Evolutionary conservation across 495 filamentous ascomycete species (phyloP).

Genomic region (Podospora comata): DNA sequence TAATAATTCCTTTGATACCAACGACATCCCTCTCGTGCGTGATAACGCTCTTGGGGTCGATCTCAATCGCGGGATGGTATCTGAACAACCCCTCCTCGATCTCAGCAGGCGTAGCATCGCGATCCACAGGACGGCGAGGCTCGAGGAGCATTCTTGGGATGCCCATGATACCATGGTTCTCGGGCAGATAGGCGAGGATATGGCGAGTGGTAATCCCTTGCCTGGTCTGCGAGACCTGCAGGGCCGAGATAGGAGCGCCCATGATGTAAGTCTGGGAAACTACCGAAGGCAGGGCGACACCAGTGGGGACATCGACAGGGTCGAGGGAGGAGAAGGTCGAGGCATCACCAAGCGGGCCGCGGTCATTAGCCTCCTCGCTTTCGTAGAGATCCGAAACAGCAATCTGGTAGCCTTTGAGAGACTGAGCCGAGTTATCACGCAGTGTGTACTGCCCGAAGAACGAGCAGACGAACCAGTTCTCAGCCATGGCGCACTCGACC

Average conservation of each 20-base stretch:
- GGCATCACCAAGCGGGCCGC: slow-evolving; percentile 68
- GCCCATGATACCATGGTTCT: slow-evolving; percentile 66
- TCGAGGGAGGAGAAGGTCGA: slow-evolving; percentile 70
- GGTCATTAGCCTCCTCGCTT: slow-evolving; percentile 75
- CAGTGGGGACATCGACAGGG: slow-evolving; percentile 46
- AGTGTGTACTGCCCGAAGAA: slow-evolving; percentile 63
- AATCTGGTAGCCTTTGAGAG: slow-evolving; percentile 81
- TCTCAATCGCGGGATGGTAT: slow-evolving; percentile 73
- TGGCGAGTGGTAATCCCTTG: slow-evolving; percentile 89
- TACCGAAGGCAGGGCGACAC: slow-evolving; percentile 59
- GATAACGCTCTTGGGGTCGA: slow-evolving; percentile 77
- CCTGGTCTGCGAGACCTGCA: slow-evolving; percentile 81
- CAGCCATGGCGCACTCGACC: slow-evolving; percentile 73
- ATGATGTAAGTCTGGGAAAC: slow-evolving; percentile 78
- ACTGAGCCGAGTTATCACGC: slow-evolving; percentile 47
- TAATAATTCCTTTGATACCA: slow-evolving; percentile 68
- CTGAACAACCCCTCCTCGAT: slow-evolving; percentile 76
- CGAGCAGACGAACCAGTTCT: slow-evolving; percentile 97
- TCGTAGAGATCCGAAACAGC: slow-evolving; percentile 88
- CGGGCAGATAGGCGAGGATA: slow-evolving; percentile 71
- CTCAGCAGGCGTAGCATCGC: slow-evolving; percentile 77
- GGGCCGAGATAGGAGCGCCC: slow-evolving; percentile 67
- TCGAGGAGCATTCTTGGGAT: slow-evolving; percentile 78
- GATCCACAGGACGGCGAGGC: slow-evolving; percentile 80
- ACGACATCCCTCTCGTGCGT: slow-evolving; percentile 80